Percentiles rank a stretch among this genome's conserved stretches.
Conservation (phyloP, 108 stramenopile genomes). For the Chaetoceros tenuissimus region DNA sequence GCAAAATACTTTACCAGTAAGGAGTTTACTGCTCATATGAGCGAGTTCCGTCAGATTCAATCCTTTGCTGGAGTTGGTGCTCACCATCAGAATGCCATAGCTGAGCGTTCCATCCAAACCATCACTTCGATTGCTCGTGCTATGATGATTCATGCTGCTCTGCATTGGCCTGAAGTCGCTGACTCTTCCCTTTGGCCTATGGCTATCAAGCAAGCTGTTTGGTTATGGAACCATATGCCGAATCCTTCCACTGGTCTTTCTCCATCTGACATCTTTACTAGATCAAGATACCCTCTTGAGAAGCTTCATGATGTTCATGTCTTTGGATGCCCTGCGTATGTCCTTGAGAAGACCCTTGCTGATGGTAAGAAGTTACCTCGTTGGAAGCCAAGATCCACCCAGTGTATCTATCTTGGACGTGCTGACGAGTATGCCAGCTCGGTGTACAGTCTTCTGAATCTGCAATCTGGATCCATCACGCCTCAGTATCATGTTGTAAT, state of each 20-base stretch:
- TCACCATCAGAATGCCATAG: slow-evolving; percentile 15
- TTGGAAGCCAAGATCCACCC: not conserved
- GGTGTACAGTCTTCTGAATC: slow-evolving; percentile 19
- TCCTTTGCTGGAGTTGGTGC: slow-evolving; percentile 13
- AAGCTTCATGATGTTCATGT: slow-evolving; percentile 3
- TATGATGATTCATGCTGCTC: slow-evolving; percentile 22
- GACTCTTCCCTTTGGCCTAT: slow-evolving; percentile 7
- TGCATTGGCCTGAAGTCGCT: slow-evolving; percentile 13
- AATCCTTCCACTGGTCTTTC: slow-evolving; percentile 8
- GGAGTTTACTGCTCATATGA: slow-evolving; percentile 6
- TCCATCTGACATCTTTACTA: slow-evolving; percentile 3
- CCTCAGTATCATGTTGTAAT: slow-evolving; percentile 25
- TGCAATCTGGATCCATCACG: slow-evolving; percentile 8
- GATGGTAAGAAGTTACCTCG: slow-evolving; percentile 9
- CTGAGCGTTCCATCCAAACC: slow-evolving; percentile 19
- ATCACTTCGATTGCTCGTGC: slow-evolving; percentile 10
- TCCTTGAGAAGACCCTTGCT: slow-evolving; percentile 6
- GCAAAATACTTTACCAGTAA: slow-evolving; percentile 14
- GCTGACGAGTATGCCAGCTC: slow-evolving; percentile 11
- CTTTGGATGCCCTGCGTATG: slow-evolving; percentile 15
- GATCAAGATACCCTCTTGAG: slow-evolving; percentile 4
- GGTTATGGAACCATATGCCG: slow-evolving; percentile 16
- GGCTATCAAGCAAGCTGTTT: slow-evolving; percentile 20
- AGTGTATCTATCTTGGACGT: too few species aligned
- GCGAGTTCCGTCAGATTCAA: slow-evolving; percentile 5